A percentile compares a stretch with the other conserved stretches of the same genome.
phyloP scores from a whole-genome alignment of 1,139 yeast species.

The Lodderomyces metapsilosis region DNA sequence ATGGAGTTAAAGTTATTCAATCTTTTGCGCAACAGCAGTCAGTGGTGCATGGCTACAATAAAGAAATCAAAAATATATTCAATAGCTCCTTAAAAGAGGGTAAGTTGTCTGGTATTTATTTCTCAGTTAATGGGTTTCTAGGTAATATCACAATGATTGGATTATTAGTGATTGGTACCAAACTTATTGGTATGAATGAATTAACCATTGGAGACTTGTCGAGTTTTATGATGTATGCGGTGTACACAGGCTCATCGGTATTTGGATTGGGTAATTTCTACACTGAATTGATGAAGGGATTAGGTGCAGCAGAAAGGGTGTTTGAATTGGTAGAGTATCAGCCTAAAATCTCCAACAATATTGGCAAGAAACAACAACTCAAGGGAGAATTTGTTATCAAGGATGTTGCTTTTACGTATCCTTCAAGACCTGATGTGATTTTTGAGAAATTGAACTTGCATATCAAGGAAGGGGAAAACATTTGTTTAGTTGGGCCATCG shows the following conservation, averaged over 20 bases:
- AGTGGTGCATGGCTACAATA: conserved; percentile 48
- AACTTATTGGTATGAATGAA: conserved; percentile 66
- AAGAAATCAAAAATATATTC: conserved; percentile 72
- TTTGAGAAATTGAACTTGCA: conserved; percentile 64
- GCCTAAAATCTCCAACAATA: conserved; percentile 63
- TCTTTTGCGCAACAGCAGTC: conserved; percentile 80
- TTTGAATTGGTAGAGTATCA: conserved; percentile 82
- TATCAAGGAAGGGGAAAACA: conserved; percentile 80
- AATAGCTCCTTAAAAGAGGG: conserved; percentile 79
- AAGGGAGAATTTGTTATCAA: conserved; percentile 56
- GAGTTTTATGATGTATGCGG: conserved; percentile 90
- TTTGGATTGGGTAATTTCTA: conserved; percentile 89
- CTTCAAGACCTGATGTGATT: conserved; percentile 77
- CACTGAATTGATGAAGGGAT: conserved; percentile 93
- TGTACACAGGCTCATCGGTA: conserved; percentile 86
- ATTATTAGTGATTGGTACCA: conserved; percentile 77
- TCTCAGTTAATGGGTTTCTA: conserved; percentile 72
- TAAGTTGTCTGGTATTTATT: conserved; percentile 69
- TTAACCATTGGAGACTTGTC: conserved; percentile 87
- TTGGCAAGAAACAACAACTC: conserved; percentile 47
- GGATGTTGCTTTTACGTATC: conserved; percentile 73
- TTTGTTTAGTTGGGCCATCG: conserved; percentile 94
- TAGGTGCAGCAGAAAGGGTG: conserved; percentile 91
- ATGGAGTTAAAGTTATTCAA: conserved; percentile 84
- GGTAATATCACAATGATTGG: conserved; percentile 81